phyloP scores from a whole-genome alignment of 1,139 yeast genomes.

The Kluyveromyces sp. region DNA sequence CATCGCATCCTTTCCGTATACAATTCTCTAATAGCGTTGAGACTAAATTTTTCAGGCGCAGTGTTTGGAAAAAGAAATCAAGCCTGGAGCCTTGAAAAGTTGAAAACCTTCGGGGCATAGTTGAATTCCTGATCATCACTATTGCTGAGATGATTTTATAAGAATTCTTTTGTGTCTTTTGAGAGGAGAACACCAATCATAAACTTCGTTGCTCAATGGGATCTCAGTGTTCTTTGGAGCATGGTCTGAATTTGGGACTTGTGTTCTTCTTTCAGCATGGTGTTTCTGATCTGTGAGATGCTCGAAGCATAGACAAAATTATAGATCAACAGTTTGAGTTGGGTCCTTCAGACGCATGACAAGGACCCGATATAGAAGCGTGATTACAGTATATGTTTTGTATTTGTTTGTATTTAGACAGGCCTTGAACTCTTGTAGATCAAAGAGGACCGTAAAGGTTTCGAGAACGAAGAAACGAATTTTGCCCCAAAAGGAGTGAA shows the following conservation, averaged over 20 bases:
- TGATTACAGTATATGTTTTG: constrained; percentile 16
- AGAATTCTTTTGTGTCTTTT: neutral
- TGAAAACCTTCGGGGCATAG: neutral
- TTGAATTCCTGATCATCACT: neutral
- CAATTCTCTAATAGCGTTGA: neutral
- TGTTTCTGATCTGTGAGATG: neutral
- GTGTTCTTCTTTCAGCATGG: neutral
- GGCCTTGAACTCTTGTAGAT: neutral
- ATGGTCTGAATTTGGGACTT: neutral
- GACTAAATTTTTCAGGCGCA: neutral
- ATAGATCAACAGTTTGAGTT: constrained; percentile 28
- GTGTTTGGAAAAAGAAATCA: neutral
- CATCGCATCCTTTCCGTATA: neutral
- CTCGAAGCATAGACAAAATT: constrained; percentile 6
- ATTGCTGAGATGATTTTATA: neutral
- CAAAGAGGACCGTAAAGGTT: neutral
- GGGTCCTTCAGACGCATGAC: constrained; percentile 13
- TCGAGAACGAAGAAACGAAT: neutral
- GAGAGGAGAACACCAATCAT: constrained; percentile 3
- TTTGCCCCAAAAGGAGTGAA: no score
- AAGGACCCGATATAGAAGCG: constrained; percentile 27
- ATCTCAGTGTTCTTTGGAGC: neutral
- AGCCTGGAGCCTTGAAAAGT: neutral
- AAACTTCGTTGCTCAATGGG: constrained; percentile 5
- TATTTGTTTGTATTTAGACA: neutral